phyloP scores from a whole-genome alignment of 208 protist species.

The Trypanosoma platydactyli region DNA sequence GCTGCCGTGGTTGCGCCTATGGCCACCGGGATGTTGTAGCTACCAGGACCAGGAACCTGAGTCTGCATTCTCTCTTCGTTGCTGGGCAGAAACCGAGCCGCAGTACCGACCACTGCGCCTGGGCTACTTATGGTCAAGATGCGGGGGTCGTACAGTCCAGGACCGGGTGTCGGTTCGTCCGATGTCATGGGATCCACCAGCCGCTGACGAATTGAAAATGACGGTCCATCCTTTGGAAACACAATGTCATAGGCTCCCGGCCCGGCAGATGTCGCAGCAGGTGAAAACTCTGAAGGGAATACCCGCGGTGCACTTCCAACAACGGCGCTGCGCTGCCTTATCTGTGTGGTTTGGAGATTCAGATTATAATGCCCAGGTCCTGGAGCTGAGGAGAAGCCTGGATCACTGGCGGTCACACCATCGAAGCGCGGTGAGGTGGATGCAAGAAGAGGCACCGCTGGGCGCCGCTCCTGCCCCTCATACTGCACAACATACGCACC shows the following conservation, averaged over 20 bases:
- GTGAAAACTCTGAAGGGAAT: constrained; percentile 2
- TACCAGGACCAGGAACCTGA: constrained; percentile 34
- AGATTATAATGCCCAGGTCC: constrained; percentile 49
- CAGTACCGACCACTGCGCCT: constrained; percentile 7
- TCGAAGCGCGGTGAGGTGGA: constrained; percentile 18
- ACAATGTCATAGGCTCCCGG: constrained; percentile 37
- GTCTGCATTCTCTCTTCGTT: constrained; percentile 6
- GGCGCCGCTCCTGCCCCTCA: constrained; percentile 18
- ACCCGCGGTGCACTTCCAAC: constrained; percentile 44
- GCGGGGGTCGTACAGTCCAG: constrained; percentile 49
- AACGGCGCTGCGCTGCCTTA: constrained; percentile 33
- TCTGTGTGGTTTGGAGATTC: not conserved
- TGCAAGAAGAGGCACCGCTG: constrained; percentile 15
- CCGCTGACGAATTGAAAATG: constrained; percentile 27
- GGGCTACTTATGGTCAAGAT: constrained; percentile 3
- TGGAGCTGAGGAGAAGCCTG: constrained; percentile 5
- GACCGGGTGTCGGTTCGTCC: constrained; percentile 35
- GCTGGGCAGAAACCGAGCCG: constrained; percentile 11
- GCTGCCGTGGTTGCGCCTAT: not conserved
- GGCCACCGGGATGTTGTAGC: constrained; percentile 12
- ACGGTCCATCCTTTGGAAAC: constrained; percentile 24
- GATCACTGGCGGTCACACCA: not conserved
- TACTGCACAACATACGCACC: constrained; percentile 28
- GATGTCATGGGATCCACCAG: not conserved
- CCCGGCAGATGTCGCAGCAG: constrained; percentile 8